Conservation (phyloP, 2,329 filamentous ascomycete genomes). For the Aspergillus proliferans region DNA sequence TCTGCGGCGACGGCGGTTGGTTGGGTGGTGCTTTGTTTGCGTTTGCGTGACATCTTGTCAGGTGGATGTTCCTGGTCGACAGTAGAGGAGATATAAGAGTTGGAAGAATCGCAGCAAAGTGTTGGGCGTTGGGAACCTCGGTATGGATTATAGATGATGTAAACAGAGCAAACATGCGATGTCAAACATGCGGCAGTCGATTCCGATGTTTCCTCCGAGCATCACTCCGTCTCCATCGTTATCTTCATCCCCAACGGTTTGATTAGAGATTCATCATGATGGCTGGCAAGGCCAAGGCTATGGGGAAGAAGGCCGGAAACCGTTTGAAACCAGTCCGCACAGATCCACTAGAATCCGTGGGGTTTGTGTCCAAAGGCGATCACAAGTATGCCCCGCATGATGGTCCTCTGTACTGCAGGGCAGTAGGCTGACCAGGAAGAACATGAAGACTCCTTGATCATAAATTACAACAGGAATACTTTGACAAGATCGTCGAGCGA, state of each 20-base stretch:
- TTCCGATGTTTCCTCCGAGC: background rate
- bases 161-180: conserved; percentile 14
- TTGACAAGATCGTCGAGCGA: conserved; percentile 76
- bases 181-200: background rate
- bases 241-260: conserved; percentile 2
- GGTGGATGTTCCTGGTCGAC: background rate
- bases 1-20: conserved; percentile 17
- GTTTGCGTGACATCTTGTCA: conserved; percentile 26
- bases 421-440: conserved; percentile 13
- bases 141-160: conserved; percentile 7
- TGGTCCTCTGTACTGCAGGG: conserved; percentile 3
- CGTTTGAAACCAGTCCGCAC: conserved; percentile 63
- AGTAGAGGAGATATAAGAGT: background rate
- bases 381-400: conserved; percentile 53
- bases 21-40: conserved; percentile 17
- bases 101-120: conserved; percentile 2
- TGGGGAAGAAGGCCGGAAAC: conserved; percentile 18
- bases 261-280: background rate
- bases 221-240: background rate
- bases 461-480: conserved; percentile 78
- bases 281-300: conserved; percentile 18
- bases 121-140: conserved; percentile 16
- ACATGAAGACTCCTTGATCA: conserved; percentile 59
- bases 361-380: conserved; percentile 87
- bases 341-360: conserved; percentile 74